phyloP scores from a whole-genome alignment of 1,284 basidiomycete genomes.

The Ganoderma leucocontextum region DNA sequence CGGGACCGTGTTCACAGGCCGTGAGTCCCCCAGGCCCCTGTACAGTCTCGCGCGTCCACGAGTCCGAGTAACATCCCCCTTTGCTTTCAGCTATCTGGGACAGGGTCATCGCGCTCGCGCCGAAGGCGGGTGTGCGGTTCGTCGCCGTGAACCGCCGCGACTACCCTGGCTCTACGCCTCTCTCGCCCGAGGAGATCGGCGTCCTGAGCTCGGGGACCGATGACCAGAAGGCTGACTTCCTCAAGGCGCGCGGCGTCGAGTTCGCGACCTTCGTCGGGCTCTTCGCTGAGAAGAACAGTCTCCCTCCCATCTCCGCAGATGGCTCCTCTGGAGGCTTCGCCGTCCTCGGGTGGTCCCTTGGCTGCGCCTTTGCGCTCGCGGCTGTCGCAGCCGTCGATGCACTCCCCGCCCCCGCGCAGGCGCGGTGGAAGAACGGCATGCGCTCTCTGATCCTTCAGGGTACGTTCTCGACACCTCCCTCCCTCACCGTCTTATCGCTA shows the following conservation, averaged over 20 bases:
- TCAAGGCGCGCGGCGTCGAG: slow-evolving; percentile 43
- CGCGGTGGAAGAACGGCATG: slow-evolving; percentile 35
- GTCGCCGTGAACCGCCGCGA: slow-evolving; percentile 38
- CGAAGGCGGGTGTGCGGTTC: slow-evolving; percentile 33
- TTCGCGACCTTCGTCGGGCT: slow-evolving; percentile 43
- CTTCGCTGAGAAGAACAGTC: slow-evolving; percentile 40
- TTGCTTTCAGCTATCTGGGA: slow-evolving; percentile 21
- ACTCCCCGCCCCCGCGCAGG: slow-evolving; percentile 33
- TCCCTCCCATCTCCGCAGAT: slow-evolving; percentile 41
- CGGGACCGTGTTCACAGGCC: slow-evolving; percentile 23
- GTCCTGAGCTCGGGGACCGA: slow-evolving; percentile 37
- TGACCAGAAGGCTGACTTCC: slow-evolving; percentile 27
- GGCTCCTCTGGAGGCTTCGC: slow-evolving; percentile 43
- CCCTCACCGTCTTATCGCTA: not conserved
- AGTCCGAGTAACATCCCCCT: not conserved
- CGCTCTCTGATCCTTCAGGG: slow-evolving; percentile 43
- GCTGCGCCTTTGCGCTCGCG: slow-evolving; percentile 37
- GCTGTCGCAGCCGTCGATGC: slow-evolving; percentile 38
- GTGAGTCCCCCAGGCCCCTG: slow-evolving; percentile 15
- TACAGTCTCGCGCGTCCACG: not conserved
- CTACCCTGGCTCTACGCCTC: slow-evolving; percentile 26
- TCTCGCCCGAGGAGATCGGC: slow-evolving; percentile 34
- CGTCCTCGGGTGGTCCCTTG: slow-evolving; percentile 50
- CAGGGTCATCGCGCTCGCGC: slow-evolving; percentile 29
- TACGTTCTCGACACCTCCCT: slow-evolving; percentile 22